Evolutionary conservation across 306 rosid genomes (phyloP), one percentile per base, ranked within the genome.

Genomic region (Fragaria iinumae): DNA sequence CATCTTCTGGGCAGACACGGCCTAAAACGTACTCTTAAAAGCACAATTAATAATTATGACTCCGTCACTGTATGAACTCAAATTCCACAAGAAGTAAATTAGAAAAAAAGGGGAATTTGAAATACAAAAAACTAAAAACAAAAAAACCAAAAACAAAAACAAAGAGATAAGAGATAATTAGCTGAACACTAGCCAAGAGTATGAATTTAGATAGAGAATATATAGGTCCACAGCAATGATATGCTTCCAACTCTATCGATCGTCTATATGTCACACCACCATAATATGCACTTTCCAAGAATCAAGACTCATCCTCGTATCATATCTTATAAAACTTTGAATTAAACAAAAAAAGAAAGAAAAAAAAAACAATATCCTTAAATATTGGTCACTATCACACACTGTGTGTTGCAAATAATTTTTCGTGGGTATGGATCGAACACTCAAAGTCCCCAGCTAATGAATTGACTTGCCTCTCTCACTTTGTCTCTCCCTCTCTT

Each of bases 381-480:
- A 7, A 14, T 6, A 17, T 63, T 34, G 43, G 47, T 65, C 70
- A 20, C 48, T 25, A 34, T 65, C 45, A 34, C n/a, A 62, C 14
- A 55, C 20, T 59, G 38, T 62, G 9, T 29, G 41, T 13, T 5
- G 21, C 8, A 29, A 63, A 32, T 29, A 17, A 6, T 11, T 2
- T 17, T 64, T 64, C 69, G 45, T 64, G 69, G 69, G 47, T 38
- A 65, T 65, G 70, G 70, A 65, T 65, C 47, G 27, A 65, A 65
- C 25, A 65, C 13, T 20, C 47, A 36, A 17, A 17, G 23, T 34
- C 13, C 47, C 25, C 25, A 38, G 21, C 3, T 65, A 44, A 65
- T 65, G 20, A 11, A 3, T 36, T 65, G 48, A 65, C 70, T 8
- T 38, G 9, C 20, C 12, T 32, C 68, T 63, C 43, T 63, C 43